Base-by-base conservation (phyloP, 768 basidiomycete species). In the Suillus subluteus region DNA sequence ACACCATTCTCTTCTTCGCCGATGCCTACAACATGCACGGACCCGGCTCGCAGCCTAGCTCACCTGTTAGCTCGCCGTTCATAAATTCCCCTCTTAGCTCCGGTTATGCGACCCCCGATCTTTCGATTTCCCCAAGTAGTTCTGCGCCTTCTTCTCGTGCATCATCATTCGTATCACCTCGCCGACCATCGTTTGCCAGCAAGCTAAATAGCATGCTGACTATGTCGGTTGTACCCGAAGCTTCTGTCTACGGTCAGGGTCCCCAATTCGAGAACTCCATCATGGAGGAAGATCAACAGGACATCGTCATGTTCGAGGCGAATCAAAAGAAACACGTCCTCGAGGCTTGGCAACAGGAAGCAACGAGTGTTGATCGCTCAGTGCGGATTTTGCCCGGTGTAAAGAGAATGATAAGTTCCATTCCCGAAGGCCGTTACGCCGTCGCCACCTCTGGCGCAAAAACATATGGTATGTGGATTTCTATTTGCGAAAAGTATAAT, bases 381-480 rank as follows among this genome's bases (percentile, higher is more conserved):
- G 88, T 91, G 46, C 83, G 82, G 63, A 91, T 91, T 70, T 82
- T 92, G 1, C 91, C 91, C 35, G 90, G 91, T 48, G 91, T 91
- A 4, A 81, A 82, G 72, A 79, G 76, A 66, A 82, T 92, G 81
- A 88, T 92, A 68, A 80, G 83, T 63, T 87, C 88, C 7, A 82
- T 92, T 62, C 90, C 91, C 5, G 77, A 80, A 62, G 88, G 86
- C n/a, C 82, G 81, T 50, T 92, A 87, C 72, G 90, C 89, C 23
- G 88, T 92, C 21, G 90, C 90, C 3, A 92, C 91, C 0, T 90
- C 89, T 0, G 90, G 89, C 6, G 90, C 91, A 4, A 88, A 86
- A 75, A 91, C 88, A 1, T 90, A 90, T 67, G 85, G 85, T 88
- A 71, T 67, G 83, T 76, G 30, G 61, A 58, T 43, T 64, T 48